Evolutionary conservation across 257 asterid species (phyloP).

Genomic region (Solanum virginianum): DNA sequence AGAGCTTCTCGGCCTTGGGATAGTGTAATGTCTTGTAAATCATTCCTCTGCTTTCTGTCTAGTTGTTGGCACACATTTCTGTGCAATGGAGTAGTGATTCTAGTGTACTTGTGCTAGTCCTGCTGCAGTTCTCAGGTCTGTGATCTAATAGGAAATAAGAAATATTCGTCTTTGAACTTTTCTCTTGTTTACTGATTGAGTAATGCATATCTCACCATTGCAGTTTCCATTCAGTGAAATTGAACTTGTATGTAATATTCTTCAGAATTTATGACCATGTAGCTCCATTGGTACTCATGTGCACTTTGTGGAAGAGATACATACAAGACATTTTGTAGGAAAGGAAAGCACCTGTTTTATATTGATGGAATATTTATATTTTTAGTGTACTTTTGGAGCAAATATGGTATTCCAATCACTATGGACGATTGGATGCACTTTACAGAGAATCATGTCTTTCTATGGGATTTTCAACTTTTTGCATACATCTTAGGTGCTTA

Average conservation of each 20-base stretch:
- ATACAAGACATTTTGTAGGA: background rate
- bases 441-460: background rate
- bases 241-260: background rate
- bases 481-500: background rate
- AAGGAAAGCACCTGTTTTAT: background rate
- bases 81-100: background rate
- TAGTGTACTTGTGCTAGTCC: background rate
- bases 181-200: background rate
- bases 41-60: background rate
- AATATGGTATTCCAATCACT: background rate
- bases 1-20: slow-evolving; percentile 99
- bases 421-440: background rate
- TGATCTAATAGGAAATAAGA: background rate
- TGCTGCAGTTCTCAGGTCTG: background rate
- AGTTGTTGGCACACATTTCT: background rate
- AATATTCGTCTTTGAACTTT: background rate
- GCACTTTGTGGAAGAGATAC: background rate
- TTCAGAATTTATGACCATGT: background rate
- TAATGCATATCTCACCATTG: background rate
- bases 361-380: background rate
- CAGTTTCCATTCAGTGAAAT: background rate
- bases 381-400: background rate
- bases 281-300: background rate
- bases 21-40: slow-evolving; percentile 43
- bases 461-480: background rate